These are phyloP conservation scores for Sarocladium strictum DNA, from an alignment of 2,329 filamentous ascomycete species.

Conservation along the genomic window DNA sequence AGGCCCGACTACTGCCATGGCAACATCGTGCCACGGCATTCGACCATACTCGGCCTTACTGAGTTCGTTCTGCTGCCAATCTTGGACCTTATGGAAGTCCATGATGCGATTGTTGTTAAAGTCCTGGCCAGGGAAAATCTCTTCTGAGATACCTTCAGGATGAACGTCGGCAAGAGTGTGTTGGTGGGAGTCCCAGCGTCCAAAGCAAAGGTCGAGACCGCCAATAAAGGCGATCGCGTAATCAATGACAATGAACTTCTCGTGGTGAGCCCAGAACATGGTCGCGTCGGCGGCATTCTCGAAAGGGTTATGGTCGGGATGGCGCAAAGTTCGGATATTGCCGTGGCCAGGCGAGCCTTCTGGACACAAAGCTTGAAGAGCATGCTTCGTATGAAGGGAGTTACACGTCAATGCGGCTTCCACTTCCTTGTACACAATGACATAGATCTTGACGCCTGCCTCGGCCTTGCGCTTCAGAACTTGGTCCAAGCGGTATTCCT, in stretches of 20 bases:
- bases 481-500: constrained; percentile 82
- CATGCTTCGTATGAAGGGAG: constrained; percentile 86
- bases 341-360: constrained; percentile 75
- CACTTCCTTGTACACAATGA: constrained; percentile 88
- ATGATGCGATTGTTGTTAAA: constrained; percentile 97
- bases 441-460: constrained; percentile 87
- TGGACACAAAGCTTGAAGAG: constrained; percentile 71
- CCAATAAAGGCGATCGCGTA: constrained; percentile 89
- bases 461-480: constrained; percentile 84
- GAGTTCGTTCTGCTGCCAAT: constrained; percentile 91
- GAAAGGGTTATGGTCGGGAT: constrained; percentile 91
- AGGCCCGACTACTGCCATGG: constrained; percentile 85
- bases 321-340: constrained; percentile 84
- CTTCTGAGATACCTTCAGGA: constrained; percentile 71
- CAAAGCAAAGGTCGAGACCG: constrained; percentile 91
- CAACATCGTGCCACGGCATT: constrained; percentile 98
- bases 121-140: constrained; percentile 92
- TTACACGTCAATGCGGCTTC: constrained; percentile 83
- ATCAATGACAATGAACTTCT: constrained; percentile 95
- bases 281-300: constrained; percentile 95
- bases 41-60: constrained; percentile 86
- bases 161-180: constrained; percentile 85
- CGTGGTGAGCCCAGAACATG: constrained; percentile 96
- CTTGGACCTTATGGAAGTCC: constrained; percentile 85
- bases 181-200: constrained; percentile 84